Percentiles rank a stretch among this genome's conserved stretches.
These are phyloP conservation scores for Trichoderma pleuroti DNA, from an alignment of 2,329 filamentous ascomycete species.

Conservation along the genomic window DNA sequence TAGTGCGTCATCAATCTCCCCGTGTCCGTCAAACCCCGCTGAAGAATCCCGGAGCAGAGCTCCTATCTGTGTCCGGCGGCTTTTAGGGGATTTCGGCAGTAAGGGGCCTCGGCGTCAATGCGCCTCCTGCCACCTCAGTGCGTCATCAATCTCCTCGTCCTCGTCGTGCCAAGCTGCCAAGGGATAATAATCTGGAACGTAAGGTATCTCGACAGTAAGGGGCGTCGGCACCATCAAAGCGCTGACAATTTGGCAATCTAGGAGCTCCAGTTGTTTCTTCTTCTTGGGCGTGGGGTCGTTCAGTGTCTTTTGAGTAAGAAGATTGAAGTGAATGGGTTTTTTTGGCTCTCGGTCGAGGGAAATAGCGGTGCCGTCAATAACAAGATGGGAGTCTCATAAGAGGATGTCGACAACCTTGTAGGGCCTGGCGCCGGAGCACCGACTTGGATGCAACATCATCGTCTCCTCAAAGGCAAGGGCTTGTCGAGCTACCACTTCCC, in stretches of 20 bases:
- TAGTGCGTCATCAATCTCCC: background rate
- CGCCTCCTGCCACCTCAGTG: background rate
- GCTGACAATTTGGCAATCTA: conserved; percentile 18
- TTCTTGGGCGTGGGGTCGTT: background rate
- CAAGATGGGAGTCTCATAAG: conserved; percentile 13
- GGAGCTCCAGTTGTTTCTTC: background rate
- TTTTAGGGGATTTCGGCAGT: background rate
- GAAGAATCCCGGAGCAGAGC: too few species aligned
- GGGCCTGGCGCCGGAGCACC: background rate
- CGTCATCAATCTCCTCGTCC: background rate
- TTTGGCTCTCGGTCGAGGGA: conserved; percentile 31
- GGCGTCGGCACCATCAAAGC: conserved; percentile 2
- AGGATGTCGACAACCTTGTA: conserved; percentile 9
- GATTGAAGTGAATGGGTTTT: conserved; percentile 33
- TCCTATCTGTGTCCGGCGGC: too few species aligned
- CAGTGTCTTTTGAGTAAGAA: conserved; percentile 28
- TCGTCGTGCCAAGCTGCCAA: too few species aligned
- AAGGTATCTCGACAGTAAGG: background rate
- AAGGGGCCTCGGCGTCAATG: background rate
- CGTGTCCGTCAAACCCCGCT: too few species aligned
- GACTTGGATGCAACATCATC: conserved; percentile 6
- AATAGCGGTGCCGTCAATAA: conserved; percentile 5
- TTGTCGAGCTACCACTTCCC: background rate
- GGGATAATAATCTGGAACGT: background rate
- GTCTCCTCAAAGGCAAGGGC: background rate